Base-by-base conservation (phyloP, 495 filamentous ascomycete genomes). In the Lasiosphaeria miniovina region DNA sequence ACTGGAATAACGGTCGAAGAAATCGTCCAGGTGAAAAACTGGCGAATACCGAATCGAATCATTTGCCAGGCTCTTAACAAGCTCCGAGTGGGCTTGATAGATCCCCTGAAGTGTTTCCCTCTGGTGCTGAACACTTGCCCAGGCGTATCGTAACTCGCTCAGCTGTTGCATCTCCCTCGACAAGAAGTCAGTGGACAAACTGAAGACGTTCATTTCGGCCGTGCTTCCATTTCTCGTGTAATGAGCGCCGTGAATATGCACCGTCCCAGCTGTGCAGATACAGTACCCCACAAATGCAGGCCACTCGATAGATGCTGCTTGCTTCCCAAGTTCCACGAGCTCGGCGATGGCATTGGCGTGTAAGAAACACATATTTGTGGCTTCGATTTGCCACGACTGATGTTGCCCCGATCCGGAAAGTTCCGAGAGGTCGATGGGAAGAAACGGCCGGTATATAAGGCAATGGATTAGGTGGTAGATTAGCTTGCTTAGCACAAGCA, bases 351-450 rank as follows among this genome's bases (percentile, higher is more conserved):
- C 89, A 70, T 93, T 95, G 8, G 90, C 89, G 63, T 95, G 90
- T 14, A 89, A 79, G 70, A 95, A 93, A 70, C 90, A 93, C 54
- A 92, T 81, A 59, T 92, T 91, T 1, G 90, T 93, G 0, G 90
- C 88, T 65, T 91, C 89, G 54, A 93, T 93, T 70, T 93, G 90
- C 90, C 90, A 95, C 38, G 88, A 91, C 68, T 93, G 90, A 62
- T 95, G 89, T 65, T 93, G 90, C 0, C 89, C 88, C 0, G 84
- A 86, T 17, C 88, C 88, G 40, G 88, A 82, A 7, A 93, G 78
- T 63, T 93, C 90, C 24, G 86, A 82, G 8, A 93, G 78, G 73
- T 93, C 89, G 45, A 95, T 88, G 2, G 90, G 90, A 12, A 95
- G 77, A 67, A 93, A 95, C 0, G 90, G 90, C 11, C 90, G 84